A percentile compares a stretch with the other conserved stretches of the same genome.
These are phyloP conservation scores for Rhodotorula paludigena DNA, from an alignment of 768 basidiomycete genomes.

Conservation along the genomic window DNA sequence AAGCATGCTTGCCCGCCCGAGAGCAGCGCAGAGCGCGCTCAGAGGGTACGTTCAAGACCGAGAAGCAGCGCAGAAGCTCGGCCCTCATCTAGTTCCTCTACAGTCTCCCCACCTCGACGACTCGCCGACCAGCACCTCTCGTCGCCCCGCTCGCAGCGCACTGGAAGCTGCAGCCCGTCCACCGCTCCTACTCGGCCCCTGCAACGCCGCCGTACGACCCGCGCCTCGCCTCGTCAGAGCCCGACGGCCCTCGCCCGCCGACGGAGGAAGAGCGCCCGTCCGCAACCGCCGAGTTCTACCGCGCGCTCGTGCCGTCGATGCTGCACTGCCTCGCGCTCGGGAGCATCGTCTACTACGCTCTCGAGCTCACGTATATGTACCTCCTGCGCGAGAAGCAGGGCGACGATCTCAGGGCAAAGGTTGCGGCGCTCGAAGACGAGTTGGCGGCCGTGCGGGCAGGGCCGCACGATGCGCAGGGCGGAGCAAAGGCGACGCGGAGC, in stretches of 20 bases:
- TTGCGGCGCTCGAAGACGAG: constrained; percentile 9
- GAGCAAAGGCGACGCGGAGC: neutral
- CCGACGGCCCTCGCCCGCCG: neutral
- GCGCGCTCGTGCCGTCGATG: constrained; percentile 34
- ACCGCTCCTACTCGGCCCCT: neutral
- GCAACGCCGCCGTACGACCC: neutral
- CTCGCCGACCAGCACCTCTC: neutral
- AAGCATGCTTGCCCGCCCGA: no score
- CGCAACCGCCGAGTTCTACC: constrained; percentile 31
- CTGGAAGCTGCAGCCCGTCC: neutral
- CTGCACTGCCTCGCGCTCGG: constrained; percentile 35
- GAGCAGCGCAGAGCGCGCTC: no score
- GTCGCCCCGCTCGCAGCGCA: neutral
- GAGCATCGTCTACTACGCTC: constrained; percentile 36
- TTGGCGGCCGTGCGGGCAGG: constrained; percentile 6
- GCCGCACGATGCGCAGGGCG: neutral
- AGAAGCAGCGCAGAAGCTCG: no score
- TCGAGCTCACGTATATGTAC: constrained; percentile 20
- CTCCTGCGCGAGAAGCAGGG: constrained; percentile 25
- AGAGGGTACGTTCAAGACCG: no score
- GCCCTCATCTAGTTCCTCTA: neutral
- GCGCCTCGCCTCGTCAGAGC: neutral
- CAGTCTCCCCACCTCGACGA: neutral
- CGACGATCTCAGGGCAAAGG: constrained; percentile 2
- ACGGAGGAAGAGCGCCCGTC: constrained; percentile 2